These are phyloP conservation scores for Paspalum notatum DNA, from an alignment of 176 grass and related monocot genomes.

Conservation along the genomic window DNA sequence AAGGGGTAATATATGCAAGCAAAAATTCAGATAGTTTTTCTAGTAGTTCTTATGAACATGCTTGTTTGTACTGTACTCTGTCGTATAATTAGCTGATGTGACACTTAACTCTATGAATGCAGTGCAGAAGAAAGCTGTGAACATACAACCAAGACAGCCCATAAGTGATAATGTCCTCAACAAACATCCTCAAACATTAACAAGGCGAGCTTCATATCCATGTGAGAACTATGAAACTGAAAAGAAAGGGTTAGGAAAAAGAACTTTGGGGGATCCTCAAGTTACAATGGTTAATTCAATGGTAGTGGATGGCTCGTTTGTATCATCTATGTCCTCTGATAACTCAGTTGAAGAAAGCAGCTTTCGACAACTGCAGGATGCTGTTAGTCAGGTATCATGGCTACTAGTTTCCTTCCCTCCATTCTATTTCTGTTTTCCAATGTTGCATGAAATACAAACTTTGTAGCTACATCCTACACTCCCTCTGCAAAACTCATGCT, in stretches of 20 bases:
- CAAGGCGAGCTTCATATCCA: slow-evolving; percentile 51
- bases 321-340: slow-evolving; percentile 58
- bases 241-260: slow-evolving; percentile 36
- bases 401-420: slow-evolving; percentile 15
- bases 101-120: slow-evolving; percentile 24
- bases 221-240: slow-evolving; percentile 52
- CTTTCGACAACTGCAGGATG: slow-evolving; percentile 76
- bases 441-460: slow-evolving; percentile 26
- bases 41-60: slow-evolving; percentile 24
- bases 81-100: slow-evolving; percentile 25
- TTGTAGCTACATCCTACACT: neutral
- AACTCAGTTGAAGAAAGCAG: slow-evolving; percentile 71
- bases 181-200: slow-evolving; percentile 44
- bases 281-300: slow-evolving; percentile 53
- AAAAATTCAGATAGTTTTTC: slow-evolving; percentile 5
- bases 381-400: slow-evolving; percentile 76
- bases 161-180: slow-evolving; percentile 22
- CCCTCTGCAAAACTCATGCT: neutral
- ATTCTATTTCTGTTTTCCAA: slow-evolving; percentile 8
- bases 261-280: slow-evolving; percentile 39
- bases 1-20: slow-evolving; percentile 47
- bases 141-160: slow-evolving; percentile 34
- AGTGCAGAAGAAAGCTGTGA: slow-evolving; percentile 50
- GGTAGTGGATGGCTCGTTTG: slow-evolving; percentile 57
- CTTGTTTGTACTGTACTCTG: slow-evolving; percentile 15